Evolutionary conservation across 2,329 filamentous ascomycete species (phyloP).

Genomic region (Lithohypha guttulata): DNA sequence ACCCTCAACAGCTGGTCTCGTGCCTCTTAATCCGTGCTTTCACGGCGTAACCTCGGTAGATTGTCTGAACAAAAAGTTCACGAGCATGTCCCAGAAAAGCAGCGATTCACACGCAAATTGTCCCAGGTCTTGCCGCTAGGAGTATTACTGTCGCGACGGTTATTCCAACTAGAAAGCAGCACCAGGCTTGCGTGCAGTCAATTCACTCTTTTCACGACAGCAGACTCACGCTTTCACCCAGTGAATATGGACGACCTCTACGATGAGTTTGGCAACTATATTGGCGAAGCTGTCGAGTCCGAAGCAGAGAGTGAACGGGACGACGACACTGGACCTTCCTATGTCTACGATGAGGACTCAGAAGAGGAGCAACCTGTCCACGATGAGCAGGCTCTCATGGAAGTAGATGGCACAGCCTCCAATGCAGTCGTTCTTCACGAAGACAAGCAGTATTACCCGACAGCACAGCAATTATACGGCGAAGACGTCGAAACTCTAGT

Average conservation of each 20-base stretch:
- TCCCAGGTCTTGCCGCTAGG: too few relatives aligned
- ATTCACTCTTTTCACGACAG: too few relatives aligned
- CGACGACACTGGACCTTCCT: slow-evolving; percentile 67
- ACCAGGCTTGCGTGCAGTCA: too few relatives aligned
- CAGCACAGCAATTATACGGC: slow-evolving; percentile 92
- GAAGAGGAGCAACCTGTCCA: slow-evolving; percentile 50
- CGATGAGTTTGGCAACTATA: slow-evolving; percentile 99
- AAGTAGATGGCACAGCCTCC: slow-evolving; percentile 81
- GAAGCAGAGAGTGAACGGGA: slow-evolving; percentile 74
- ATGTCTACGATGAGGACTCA: slow-evolving; percentile 63
- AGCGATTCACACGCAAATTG: too few relatives aligned
- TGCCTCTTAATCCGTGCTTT: too few relatives aligned
- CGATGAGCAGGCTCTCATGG: slow-evolving; percentile 79
- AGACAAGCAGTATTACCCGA: slow-evolving; percentile 98
- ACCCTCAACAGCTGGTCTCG: too few relatives aligned
- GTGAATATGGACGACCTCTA: slow-evolving; percentile 88
- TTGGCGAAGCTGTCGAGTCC: slow-evolving; percentile 81
- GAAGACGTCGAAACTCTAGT: slow-evolving; percentile 90
- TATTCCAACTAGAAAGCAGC: too few relatives aligned
- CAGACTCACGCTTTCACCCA: too few relatives aligned
- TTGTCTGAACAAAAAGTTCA: too few relatives aligned
- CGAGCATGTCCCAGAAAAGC: too few relatives aligned
- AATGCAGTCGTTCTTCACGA: slow-evolving; percentile 97
- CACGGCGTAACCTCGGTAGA: too few relatives aligned
- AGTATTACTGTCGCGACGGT: too few relatives aligned